These are phyloP conservation scores for Medicago ruthenica DNA, from an alignment of 306 rosid species.

Conservation along the genomic window DNA sequence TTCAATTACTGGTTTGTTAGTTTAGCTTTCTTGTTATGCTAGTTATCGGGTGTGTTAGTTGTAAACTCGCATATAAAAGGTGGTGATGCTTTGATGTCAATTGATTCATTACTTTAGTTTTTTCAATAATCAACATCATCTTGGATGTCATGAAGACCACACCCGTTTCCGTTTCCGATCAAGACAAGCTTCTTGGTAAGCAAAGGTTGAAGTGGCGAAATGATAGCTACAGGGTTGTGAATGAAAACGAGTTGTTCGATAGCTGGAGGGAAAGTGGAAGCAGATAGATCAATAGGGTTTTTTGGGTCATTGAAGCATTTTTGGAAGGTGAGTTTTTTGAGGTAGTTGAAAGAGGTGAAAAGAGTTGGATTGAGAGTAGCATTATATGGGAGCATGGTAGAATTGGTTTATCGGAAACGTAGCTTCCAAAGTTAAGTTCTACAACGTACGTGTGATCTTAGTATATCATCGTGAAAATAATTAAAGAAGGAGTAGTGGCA, in stretches of 20 bases:
- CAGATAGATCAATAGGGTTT: not conserved
- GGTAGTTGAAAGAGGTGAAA: constrained; percentile 62
- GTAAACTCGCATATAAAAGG: no score
- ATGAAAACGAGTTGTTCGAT: constrained; percentile 71
- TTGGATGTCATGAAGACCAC: no score
- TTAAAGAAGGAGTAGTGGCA: not conserved
- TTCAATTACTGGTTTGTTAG: no score
- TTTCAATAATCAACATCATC: no score
- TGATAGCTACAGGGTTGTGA: no score
- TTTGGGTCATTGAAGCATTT: constrained; percentile 63
- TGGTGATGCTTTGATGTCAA: no score
- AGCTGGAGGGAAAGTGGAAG: not conserved
- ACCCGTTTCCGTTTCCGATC: no score
- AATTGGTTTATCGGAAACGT: constrained; percentile 64
- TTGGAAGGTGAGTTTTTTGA: constrained; percentile 75
- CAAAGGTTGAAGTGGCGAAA: no score
- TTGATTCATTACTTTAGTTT: no score
- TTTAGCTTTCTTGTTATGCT: no score
- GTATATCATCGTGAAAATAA: not conserved
- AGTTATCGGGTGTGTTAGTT: no score
- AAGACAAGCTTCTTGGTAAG: no score
- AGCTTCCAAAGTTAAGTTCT: constrained; percentile 67
- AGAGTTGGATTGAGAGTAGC: constrained; percentile 62
- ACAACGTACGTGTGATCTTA: constrained; percentile 55
- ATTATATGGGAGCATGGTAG: constrained; percentile 63